Evolutionary conservation across 371 early-diverging fungal species (phyloP).

Genomic region (Nosema muscidifuracis): DNA sequence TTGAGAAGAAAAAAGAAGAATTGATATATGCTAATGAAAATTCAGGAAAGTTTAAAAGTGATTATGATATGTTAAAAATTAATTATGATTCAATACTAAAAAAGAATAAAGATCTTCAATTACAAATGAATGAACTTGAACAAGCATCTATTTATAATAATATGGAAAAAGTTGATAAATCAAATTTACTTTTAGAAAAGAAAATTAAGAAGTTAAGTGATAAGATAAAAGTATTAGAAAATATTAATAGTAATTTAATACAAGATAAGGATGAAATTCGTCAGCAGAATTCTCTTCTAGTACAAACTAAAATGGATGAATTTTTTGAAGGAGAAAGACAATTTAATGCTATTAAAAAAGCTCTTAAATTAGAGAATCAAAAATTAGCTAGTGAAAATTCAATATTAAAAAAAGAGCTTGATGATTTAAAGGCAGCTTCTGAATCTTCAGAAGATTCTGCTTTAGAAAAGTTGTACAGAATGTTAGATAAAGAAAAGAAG

Average conservation of each 20-base stretch:
- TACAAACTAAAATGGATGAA: conserved; percentile 49
- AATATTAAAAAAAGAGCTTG: conserved; percentile 23
- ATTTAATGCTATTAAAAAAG: conserved; percentile 33
- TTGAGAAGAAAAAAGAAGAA: conserved; percentile 24
- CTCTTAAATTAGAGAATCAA: conserved; percentile 30
- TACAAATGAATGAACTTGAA: conserved; percentile 16
- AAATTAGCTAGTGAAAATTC: conserved; percentile 34
- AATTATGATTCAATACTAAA: not conserved
- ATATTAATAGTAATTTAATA: conserved; percentile 65
- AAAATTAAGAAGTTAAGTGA: conserved; percentile 23
- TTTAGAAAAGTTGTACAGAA: conserved; percentile 16
- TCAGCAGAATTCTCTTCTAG: conserved; percentile 39
- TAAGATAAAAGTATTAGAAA: conserved; percentile 60
- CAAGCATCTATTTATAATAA: not conserved
- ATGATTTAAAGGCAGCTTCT: not conserved
- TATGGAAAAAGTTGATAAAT: not conserved
- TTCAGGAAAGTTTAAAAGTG: not conserved
- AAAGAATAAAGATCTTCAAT: not conserved
- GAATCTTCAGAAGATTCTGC: conserved; percentile 24
- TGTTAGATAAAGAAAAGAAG: conserved; percentile 41
- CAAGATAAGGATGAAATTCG: conserved; percentile 61
- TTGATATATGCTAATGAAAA: not conserved
- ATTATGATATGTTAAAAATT: not conserved
- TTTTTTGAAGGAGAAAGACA: conserved; percentile 43
- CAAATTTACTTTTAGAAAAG: conserved; percentile 9